Evolutionary conservation across 495 filamentous ascomycete species (phyloP).

Genomic region (Rostrohypoxylon terebratum): DNA sequence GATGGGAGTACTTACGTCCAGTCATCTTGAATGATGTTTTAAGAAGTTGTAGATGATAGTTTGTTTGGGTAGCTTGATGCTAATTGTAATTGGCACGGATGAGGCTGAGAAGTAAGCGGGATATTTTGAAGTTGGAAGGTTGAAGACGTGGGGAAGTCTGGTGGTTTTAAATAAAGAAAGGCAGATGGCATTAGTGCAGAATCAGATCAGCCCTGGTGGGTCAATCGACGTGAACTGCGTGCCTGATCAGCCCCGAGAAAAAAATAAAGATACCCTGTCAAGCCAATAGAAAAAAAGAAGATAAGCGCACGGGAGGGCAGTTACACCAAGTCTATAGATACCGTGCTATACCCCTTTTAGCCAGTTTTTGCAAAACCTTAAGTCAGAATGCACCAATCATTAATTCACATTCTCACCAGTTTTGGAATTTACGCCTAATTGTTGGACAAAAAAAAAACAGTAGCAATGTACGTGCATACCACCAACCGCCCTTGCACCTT

Average conservation of each 20-base stretch:
- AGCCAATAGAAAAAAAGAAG: constrained; percentile 40
- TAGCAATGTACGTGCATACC: background rate
- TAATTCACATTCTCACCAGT: constrained; percentile 34
- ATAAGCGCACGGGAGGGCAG: constrained; percentile 11
- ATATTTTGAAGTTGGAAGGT: constrained; percentile 48
- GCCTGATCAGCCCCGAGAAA: constrained; percentile 48
- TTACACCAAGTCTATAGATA: background rate
- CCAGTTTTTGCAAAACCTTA: constrained; percentile 27
- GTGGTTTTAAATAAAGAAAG: constrained; percentile 57
- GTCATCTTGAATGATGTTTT: constrained; percentile 75
- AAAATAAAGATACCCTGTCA: constrained; percentile 34
- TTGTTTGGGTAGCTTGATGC: constrained; percentile 50
- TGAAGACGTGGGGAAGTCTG: constrained; percentile 58
- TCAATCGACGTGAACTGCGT: constrained; percentile 28
- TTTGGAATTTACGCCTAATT: constrained; percentile 2
- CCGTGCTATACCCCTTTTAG: constrained; percentile 23
- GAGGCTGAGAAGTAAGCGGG: constrained; percentile 58
- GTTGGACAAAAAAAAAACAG: background rate
- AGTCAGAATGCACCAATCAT: constrained; percentile 44
- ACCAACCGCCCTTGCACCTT: background rate
- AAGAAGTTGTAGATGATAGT: constrained; percentile 44
- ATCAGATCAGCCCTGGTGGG: constrained; percentile 57
- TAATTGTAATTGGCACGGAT: constrained; percentile 53
- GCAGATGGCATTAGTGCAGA: constrained; percentile 48
- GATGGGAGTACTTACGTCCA: constrained; percentile 83